Evolutionary conservation across 2,329 filamentous ascomycete species (phyloP).

Genomic region (Ciborinia camelliae): DNA sequence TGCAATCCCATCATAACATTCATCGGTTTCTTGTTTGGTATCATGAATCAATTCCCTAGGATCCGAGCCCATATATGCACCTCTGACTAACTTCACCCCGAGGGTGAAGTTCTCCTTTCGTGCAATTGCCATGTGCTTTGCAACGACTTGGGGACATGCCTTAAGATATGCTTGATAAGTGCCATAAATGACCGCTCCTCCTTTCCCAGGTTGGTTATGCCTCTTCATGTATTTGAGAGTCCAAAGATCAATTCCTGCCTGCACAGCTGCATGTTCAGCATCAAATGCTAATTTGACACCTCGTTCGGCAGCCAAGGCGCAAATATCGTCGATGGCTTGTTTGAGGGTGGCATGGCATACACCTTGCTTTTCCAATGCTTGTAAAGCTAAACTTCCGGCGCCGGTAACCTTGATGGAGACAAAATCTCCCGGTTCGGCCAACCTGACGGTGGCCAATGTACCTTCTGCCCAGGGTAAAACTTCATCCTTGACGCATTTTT

Average conservation of each 20-base stretch:
- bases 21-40: constrained; percentile 68
- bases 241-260: constrained; percentile 78
- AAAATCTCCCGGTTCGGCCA: constrained; percentile 50
- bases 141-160: constrained; percentile 54
- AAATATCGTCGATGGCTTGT: constrained; percentile 70
- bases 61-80: constrained; percentile 69
- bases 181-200: constrained; percentile 70
- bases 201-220: constrained; percentile 61
- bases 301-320: constrained; percentile 64
- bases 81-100: constrained; percentile 72
- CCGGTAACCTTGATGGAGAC: constrained; percentile 70
- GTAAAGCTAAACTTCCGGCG: constrained; percentile 69
- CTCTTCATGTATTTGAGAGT: constrained; percentile 71
- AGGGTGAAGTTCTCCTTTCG: constrained; percentile 59
- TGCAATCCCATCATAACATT: constrained; percentile 68
- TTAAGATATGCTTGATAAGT: constrained; percentile 79
- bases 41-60: constrained; percentile 68
- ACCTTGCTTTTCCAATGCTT: constrained; percentile 59
- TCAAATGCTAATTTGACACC: constrained; percentile 77
- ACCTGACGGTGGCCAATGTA: constrained; percentile 67
- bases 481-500: constrained; percentile 54
- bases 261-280: constrained; percentile 77
- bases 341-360: constrained; percentile 62
- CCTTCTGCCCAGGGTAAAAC: constrained; percentile 70
- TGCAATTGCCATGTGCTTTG: constrained; percentile 57